Base-by-base conservation (phyloP, 1,284 basidiomycete species). In the Vanrija pseudolonga region DNA sequence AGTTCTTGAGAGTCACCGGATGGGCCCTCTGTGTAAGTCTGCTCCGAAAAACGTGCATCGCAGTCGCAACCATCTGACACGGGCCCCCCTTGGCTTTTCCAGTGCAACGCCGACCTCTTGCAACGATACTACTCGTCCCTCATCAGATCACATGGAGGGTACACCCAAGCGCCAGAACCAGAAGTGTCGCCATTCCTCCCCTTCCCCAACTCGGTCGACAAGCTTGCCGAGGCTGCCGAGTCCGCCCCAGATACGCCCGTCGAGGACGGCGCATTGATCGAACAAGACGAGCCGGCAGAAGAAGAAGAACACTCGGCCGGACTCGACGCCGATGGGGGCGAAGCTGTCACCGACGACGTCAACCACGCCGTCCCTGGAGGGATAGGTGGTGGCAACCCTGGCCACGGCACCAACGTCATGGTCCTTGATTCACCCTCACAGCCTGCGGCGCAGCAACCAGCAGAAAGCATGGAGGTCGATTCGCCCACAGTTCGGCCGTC, bases 1-100 rank as follows among this genome's bases (percentile, higher is more conserved):
- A 96, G 73, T 92, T 97, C 73, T 82, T 96, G 40, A 81, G 82
- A 57, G 86, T 86, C 69, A 90, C 94, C 51, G 89, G 94, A 69
- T 97, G 93, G 93, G 83, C 85, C 62, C 80, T 97, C 64, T 89
- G 85, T 80, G 92, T 95, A 74, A 83, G 90, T 77, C 2, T 28
- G 17, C 15, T 32, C 17, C 12, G 32, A 32, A 32, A 26, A 32
- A 32, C 32, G 32, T 32, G 32, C 32, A 32, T 32, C 11, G 32
- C 32, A n/a, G 32, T 32, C 14, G 32, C 32, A 32, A 32, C 32
- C 32, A 32, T 12, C 32, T 32, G 32, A 32, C 32, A 32, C 32
- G 32, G 32, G 14, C 32, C 32, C 24, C 32, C 32, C 12, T 32
- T 32, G 32, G 32, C 32, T 9, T 28, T 17, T 6, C 8, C 64